A percentile compares a stretch with the other conserved stretches of the same genome.
Conservation (phyloP, 345 rosid species). For the Angophora floribunda region DNA sequence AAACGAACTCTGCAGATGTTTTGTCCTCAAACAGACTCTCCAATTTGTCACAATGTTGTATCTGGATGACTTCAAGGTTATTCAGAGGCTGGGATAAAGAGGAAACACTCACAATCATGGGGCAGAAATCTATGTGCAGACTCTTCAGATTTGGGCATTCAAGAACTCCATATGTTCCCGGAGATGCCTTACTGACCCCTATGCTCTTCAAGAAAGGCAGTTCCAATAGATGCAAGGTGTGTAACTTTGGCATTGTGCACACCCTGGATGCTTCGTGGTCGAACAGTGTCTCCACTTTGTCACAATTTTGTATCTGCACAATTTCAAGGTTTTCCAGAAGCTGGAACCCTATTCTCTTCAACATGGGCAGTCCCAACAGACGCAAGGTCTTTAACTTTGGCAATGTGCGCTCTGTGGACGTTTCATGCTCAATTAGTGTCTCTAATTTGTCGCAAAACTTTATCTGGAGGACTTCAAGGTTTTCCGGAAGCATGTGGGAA, state of each 20-base stretch:
- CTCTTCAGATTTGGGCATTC: not conserved
- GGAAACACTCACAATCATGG: not conserved
- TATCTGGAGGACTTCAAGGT: constrained; percentile 19
- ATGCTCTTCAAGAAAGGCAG: not conserved
- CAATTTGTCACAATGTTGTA: not conserved
- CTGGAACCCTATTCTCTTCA: constrained; percentile 6
- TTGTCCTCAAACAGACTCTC: not conserved
- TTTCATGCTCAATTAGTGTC: constrained; percentile 4
- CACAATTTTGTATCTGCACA: not conserved
- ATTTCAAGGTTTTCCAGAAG: not conserved
- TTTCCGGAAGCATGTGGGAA: constrained; percentile 6
- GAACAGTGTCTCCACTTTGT: not conserved
- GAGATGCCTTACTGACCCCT: not conserved
- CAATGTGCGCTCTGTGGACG: not conserved
- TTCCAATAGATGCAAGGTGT: not conserved
- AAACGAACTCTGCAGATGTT: not conserved
- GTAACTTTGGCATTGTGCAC: not conserved
- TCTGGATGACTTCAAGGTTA: not conserved
- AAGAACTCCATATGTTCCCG: not conserved
- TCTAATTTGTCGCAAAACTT: constrained; percentile 32
- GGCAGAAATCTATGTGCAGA: not conserved
- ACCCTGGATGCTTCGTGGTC: not conserved
- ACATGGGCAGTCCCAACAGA: constrained; percentile 30
- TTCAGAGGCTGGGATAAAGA: not conserved
- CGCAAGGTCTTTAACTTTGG: constrained; percentile 3